Percentiles rank a stretch among this genome's conserved stretches.
Conservation (phyloP, 2,329 filamentous ascomycete species). For the Purpureocillium takamizusanense region DNA sequence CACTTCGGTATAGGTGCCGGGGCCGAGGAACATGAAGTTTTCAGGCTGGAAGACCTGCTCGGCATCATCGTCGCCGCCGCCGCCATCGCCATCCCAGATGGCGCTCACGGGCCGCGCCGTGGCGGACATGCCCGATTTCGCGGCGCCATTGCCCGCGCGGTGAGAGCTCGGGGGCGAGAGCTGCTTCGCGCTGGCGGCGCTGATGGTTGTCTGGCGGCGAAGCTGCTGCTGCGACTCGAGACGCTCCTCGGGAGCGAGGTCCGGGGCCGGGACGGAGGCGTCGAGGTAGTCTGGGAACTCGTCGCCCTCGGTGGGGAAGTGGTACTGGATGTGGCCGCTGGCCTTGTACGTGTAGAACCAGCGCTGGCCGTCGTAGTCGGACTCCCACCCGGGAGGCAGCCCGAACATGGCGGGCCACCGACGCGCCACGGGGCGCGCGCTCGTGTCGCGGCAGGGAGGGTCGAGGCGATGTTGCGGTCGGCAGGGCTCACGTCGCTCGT, state of each 20-base stretch:
- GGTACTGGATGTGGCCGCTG: conserved; percentile 45
- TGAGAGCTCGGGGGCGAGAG: not conserved
- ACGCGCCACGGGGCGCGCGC: too few species aligned
- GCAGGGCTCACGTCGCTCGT: not conserved
- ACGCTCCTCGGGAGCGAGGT: conserved; percentile 41
- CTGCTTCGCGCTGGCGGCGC: conserved; percentile 3
- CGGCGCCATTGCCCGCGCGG: conserved; percentile 2
- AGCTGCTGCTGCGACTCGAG: conserved; percentile 43
- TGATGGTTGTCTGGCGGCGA: conserved; percentile 21
- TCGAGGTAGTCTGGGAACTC: conserved; percentile 46
- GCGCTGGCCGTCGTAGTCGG: conserved; percentile 46
- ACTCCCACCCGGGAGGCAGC: conserved; percentile 46
- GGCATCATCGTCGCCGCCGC: conserved; percentile 21
- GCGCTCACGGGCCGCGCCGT: conserved; percentile 21
- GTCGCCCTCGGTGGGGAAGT: conserved; percentile 47
- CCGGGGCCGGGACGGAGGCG: conserved; percentile 23
- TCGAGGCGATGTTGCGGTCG: not conserved
- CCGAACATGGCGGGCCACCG: conserved; percentile 15
- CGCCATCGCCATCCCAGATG: conserved; percentile 22
- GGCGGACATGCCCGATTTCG: conserved; percentile 20
- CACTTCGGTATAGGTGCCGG: conserved; percentile 35
- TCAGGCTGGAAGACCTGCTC: conserved; percentile 40
- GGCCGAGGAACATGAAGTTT: conserved; percentile 43
- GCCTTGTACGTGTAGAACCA: conserved; percentile 51
- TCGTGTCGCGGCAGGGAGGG: too few species aligned